A percentile compares a stretch with the other conserved stretches of the same genome.
Conservation (phyloP, 257 asterid species). For the Solanum etuberosum region DNA sequence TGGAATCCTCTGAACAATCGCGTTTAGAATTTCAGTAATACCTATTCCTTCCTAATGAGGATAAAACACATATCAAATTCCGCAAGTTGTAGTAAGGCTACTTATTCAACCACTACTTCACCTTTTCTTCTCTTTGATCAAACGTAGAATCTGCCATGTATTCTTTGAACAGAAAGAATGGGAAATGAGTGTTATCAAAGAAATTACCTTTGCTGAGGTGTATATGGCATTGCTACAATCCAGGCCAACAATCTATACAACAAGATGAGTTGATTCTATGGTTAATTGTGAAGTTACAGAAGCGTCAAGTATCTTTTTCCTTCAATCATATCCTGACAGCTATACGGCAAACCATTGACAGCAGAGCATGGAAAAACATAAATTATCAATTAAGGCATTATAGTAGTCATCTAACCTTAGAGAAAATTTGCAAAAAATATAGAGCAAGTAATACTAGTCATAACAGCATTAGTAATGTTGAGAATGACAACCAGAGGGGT, state of each 20-base stretch:
- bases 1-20: constrained; percentile 84
- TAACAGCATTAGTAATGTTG: neutral
- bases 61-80: neutral
- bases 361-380: neutral
- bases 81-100: neutral
- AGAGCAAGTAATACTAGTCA: neutral
- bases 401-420: neutral
- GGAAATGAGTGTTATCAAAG: neutral
- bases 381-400: neutral
- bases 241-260: constrained; percentile 73
- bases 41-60: constrained; percentile 84
- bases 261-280: constrained; percentile 10
- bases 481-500: neutral
- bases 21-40: constrained; percentile 58
- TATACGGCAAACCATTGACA: constrained; percentile 4
- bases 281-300: neutral
- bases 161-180: neutral
- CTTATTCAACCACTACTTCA: neutral
- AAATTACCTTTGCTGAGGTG: constrained; percentile 91
- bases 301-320: constrained; percentile 1
- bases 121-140: neutral
- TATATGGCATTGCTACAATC: constrained; percentile 85
- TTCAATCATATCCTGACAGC: constrained; percentile 5
- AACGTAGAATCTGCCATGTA: neutral
- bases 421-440: neutral